Evolutionary conservation across 2,329 filamentous ascomycete genomes (phyloP).

Genomic region (Reticulascus tulasneorum): DNA sequence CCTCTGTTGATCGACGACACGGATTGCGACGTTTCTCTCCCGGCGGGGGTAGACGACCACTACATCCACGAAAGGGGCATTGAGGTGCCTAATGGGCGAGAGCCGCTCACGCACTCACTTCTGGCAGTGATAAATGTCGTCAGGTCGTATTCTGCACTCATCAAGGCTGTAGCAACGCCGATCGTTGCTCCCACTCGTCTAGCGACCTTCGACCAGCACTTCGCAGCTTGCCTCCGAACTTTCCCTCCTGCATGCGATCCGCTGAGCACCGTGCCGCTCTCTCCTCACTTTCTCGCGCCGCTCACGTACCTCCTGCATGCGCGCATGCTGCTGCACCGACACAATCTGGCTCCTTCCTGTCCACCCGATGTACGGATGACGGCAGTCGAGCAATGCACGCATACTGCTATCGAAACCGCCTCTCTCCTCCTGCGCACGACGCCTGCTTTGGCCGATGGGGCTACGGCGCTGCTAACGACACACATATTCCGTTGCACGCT

Average conservation of each 20-base stretch:
- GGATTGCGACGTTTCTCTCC: slow-evolving; percentile 81
- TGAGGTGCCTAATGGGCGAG: slow-evolving; percentile 45
- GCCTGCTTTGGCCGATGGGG: slow-evolving; percentile 58
- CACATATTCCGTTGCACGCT: slow-evolving; percentile 87
- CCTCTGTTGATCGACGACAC: slow-evolving; percentile 80
- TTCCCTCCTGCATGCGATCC: slow-evolving; percentile 75
- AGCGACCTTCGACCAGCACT: slow-evolving; percentile 76
- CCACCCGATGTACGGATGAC: slow-evolving; percentile 60
- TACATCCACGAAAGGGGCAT: slow-evolving; percentile 60
- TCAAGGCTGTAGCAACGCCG: slow-evolving; percentile 65
- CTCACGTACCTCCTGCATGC: slow-evolving; percentile 77
- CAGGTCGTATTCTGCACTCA: slow-evolving; percentile 70
- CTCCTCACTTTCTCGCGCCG: slow-evolving; percentile 70
- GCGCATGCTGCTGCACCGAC: slow-evolving; percentile 80
- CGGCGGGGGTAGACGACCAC: slow-evolving; percentile 76
- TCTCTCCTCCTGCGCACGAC: slow-evolving; percentile 66
- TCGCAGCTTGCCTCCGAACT: slow-evolving; percentile 67
- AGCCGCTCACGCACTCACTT: slow-evolving; percentile 64
- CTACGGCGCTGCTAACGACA: slow-evolving; percentile 71
- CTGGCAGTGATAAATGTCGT: slow-evolving; percentile 78
- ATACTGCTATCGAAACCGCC: slow-evolving; percentile 73
- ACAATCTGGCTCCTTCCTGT: slow-evolving; percentile 76
- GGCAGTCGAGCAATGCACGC: slow-evolving; percentile 74
- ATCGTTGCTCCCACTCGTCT: slow-evolving; percentile 64
- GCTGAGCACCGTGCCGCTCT: slow-evolving; percentile 61